A percentile compares a stretch with the other conserved stretches of the same genome.
These are phyloP conservation scores for Calonectria multiphialidica DNA, from an alignment of 2,329 filamentous ascomycete genomes.

Conservation along the genomic window DNA sequence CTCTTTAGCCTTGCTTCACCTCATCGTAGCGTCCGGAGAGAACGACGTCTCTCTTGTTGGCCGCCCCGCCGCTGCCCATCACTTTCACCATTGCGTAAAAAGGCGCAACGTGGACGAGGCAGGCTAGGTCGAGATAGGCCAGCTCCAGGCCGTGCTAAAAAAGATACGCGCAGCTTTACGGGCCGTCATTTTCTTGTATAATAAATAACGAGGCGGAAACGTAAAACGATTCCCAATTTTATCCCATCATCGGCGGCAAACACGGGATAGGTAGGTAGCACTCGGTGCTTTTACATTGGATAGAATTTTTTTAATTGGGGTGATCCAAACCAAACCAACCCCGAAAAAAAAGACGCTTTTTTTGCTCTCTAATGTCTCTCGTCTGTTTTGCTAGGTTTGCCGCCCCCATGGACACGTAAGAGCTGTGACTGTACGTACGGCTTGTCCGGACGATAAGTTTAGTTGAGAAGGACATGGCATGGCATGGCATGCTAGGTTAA, in stretches of 20 bases:
- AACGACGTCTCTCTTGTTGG: constrained; percentile 1
- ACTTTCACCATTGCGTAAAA: constrained; percentile 44
- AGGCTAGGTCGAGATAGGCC: constrained; percentile 20
- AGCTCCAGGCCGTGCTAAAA: constrained; percentile 6
- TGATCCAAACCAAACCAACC: neutral
- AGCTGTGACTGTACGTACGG: constrained; percentile 16
- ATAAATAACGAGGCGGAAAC: constrained; percentile 17
- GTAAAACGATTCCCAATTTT: constrained; percentile 20
- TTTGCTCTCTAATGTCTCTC: constrained; percentile 10
- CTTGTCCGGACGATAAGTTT: constrained; percentile 16
- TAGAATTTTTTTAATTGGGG: neutral
- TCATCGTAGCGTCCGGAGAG: constrained; percentile 28
- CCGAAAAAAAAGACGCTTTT: constrained; percentile 14
- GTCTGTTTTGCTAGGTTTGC: constrained; percentile 5
- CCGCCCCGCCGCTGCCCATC: constrained; percentile 35
- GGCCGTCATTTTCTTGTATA: constrained; percentile 9
- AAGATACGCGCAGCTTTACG: constrained; percentile 15
- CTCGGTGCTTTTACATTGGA: constrained; percentile 6
- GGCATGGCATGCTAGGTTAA: neutral
- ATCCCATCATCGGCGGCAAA: constrained; percentile 4
- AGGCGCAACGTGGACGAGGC: constrained; percentile 43
- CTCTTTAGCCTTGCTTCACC: constrained; percentile 13
- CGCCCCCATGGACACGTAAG: constrained; percentile 22
- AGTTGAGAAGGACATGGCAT: too few relatives aligned
- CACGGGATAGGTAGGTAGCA: constrained; percentile 14